Conservation (phyloP, 2,329 filamentous ascomycete species). For the Colletotrichum tofieldiae region DNA sequence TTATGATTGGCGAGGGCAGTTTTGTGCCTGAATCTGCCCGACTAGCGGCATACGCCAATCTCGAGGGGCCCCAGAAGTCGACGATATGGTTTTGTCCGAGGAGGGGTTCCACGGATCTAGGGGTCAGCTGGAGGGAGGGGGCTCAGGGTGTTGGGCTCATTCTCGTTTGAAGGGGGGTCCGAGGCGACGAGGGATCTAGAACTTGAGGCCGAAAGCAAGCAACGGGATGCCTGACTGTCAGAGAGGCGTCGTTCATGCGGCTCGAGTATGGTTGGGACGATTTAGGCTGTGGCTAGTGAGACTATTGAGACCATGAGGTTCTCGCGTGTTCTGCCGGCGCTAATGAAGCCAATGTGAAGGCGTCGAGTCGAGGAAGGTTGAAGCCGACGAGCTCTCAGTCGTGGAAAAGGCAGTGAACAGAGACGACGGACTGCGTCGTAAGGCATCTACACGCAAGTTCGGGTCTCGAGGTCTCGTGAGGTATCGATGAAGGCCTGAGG, state of each 20-base stretch:
- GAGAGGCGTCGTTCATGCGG: constrained; percentile 24
- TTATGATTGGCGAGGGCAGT: constrained; percentile 31
- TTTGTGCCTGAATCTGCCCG: constrained; percentile 44
- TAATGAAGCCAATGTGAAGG: constrained; percentile 25
- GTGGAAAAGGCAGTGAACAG: constrained; percentile 24
- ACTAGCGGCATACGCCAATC: constrained; percentile 43
- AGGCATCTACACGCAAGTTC: constrained; percentile 34
- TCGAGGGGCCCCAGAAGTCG: constrained; percentile 18
- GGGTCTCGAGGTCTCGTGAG: constrained; percentile 15
- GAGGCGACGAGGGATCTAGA: background rate
- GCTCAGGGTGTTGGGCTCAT: constrained; percentile 4
- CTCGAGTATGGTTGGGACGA: constrained; percentile 18
- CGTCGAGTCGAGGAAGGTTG: constrained; percentile 6
- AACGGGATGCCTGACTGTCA: constrained; percentile 29
- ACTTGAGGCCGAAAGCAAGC: constrained; percentile 12
- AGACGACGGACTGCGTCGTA: constrained; percentile 26
- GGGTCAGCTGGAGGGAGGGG: background rate
- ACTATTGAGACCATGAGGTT: constrained; percentile 15
- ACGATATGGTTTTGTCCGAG: constrained; percentile 29
- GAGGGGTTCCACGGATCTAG: constrained; percentile 16
- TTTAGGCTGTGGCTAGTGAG: constrained; percentile 32
- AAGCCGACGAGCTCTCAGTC: constrained; percentile 25
- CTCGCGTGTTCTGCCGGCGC: constrained; percentile 15
- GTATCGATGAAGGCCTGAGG: constrained; percentile 26
- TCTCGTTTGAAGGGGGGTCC: background rate